These are phyloP conservation scores for Mycena sanguinolenta DNA, from an alignment of 768 basidiomycete species.

Conservation along the genomic window DNA sequence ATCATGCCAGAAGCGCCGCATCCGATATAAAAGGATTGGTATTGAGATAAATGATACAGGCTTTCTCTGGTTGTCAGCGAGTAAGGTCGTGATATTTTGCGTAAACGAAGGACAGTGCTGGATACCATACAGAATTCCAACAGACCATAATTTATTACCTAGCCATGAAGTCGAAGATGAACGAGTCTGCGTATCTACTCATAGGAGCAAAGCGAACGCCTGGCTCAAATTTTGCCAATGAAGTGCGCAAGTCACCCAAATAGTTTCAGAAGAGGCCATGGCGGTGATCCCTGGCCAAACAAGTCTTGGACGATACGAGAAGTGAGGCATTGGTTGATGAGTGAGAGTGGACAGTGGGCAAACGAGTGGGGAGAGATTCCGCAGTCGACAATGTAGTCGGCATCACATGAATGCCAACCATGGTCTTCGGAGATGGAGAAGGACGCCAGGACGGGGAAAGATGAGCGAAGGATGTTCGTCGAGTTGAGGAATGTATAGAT, in stretches of 20 bases:
- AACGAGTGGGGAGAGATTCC: not conserved
- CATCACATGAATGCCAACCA: not conserved
- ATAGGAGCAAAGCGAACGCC: too few relatives aligned
- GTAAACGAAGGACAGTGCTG: too few relatives aligned
- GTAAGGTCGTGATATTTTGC: too few relatives aligned
- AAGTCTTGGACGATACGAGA: not conserved
- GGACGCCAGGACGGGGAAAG: not conserved
- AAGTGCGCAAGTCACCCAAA: not conserved
- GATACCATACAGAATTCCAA: too few relatives aligned
- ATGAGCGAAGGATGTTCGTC: not conserved
- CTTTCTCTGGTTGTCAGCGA: too few relatives aligned
- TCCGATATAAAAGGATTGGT: too few relatives aligned
- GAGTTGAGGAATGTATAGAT: not conserved
- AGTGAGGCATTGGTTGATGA: not conserved
- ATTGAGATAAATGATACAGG: too few relatives aligned
- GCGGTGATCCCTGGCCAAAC: not conserved
- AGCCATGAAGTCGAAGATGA: too few relatives aligned
- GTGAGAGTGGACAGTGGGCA: not conserved
- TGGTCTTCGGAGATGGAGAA: not conserved
- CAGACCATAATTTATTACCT: too few relatives aligned
- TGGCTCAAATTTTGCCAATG: too few relatives aligned
- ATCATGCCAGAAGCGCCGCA: too few relatives aligned
- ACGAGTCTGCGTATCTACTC: too few relatives aligned
- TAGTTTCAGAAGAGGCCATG: not conserved
- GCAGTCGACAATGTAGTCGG: not conserved